Conservation (phyloP, 2,329 filamentous ascomycete species). For the Sporothrix brasiliensis region DNA sequence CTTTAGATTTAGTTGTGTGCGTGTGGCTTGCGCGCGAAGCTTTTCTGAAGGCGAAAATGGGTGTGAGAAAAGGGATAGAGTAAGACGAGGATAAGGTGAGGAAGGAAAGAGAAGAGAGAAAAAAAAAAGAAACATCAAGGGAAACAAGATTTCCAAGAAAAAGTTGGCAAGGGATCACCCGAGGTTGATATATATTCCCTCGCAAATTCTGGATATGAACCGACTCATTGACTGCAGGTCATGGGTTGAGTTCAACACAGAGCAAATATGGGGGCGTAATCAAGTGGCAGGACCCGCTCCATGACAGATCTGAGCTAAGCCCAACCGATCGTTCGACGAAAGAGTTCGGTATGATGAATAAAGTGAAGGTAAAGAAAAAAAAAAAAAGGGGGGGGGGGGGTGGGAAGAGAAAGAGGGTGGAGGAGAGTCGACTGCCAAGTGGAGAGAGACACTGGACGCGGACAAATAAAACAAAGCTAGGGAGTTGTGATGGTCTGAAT, state of each 20-base stretch:
- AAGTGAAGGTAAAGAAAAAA: conserved; percentile 11
- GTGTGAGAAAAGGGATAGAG: conserved; percentile 1
- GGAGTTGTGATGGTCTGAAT: conserved; percentile 21
- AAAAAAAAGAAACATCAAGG: conserved; percentile 17
- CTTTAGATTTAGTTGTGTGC: conserved; percentile 3
- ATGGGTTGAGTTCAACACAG: conserved; percentile 12
- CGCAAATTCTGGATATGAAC: background rate
- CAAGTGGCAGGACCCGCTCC: background rate
- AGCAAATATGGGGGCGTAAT: background rate
- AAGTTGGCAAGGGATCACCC: conserved; percentile 14
- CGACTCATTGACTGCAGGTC: background rate
- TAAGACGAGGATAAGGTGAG: background rate
- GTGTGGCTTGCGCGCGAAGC: background rate
- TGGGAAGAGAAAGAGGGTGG: background rate
- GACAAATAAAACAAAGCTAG: conserved; percentile 26
- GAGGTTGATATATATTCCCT: conserved; percentile 21
- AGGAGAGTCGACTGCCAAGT: conserved; percentile 5
- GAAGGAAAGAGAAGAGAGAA: background rate
- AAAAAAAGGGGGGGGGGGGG: background rate
- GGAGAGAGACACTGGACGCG: background rate
- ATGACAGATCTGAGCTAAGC: conserved; percentile 7
- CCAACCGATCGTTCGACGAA: background rate
- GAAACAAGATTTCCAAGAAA: conserved; percentile 15
- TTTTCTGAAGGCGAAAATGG: conserved; percentile 2
- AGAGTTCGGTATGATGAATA: background rate